These are phyloP conservation scores for Kwoniella heveanensis DNA, from an alignment of 768 basidiomycete genomes.

Conservation along the genomic window DNA sequence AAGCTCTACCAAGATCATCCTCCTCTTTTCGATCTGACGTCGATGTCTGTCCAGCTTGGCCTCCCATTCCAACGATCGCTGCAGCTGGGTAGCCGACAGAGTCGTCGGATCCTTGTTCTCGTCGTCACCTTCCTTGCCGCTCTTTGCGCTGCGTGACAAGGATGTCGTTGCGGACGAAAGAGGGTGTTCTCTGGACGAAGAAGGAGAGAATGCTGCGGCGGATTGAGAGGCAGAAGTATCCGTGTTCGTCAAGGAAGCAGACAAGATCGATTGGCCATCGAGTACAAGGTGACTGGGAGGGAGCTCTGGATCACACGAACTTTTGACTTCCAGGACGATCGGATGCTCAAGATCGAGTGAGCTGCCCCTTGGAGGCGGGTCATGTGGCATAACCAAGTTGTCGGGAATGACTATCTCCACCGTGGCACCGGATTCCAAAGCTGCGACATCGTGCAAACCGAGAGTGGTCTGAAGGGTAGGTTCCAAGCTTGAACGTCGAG, in stretches of 20 bases:
- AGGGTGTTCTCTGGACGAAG: slow-evolving; percentile 40
- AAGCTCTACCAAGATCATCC: slow-evolving; percentile 80
- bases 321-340: slow-evolving; percentile 4
- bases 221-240: slow-evolving; percentile 33
- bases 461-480: slow-evolving; percentile 6
- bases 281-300: slow-evolving; percentile 9
- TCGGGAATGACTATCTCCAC: slow-evolving; percentile 33
- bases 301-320: slow-evolving; percentile 11
- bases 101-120: slow-evolving; percentile 14
- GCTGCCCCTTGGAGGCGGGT: slow-evolving; percentile 40
- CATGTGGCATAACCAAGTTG: slow-evolving; percentile 37
- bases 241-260: slow-evolving; percentile 37
- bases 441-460: slow-evolving; percentile 22
- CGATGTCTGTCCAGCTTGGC: slow-evolving; percentile 36
- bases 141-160: slow-evolving; percentile 50
- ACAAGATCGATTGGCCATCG: slow-evolving; percentile 32
- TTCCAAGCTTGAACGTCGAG: slow-evolving; percentile 28
- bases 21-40: slow-evolving; percentile 54
- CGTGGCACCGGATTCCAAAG: not conserved
- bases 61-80: slow-evolving; percentile 46
- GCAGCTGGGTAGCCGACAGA: slow-evolving; percentile 39
- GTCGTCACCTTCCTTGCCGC: slow-evolving; percentile 43
- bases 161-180: slow-evolving; percentile 55
- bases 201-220: slow-evolving; percentile 38
- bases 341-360: slow-evolving; percentile 31